These are phyloP conservation scores for Phytopythium helicoides DNA, from an alignment of 352 stramenopile species.

Conservation along the genomic window DNA sequence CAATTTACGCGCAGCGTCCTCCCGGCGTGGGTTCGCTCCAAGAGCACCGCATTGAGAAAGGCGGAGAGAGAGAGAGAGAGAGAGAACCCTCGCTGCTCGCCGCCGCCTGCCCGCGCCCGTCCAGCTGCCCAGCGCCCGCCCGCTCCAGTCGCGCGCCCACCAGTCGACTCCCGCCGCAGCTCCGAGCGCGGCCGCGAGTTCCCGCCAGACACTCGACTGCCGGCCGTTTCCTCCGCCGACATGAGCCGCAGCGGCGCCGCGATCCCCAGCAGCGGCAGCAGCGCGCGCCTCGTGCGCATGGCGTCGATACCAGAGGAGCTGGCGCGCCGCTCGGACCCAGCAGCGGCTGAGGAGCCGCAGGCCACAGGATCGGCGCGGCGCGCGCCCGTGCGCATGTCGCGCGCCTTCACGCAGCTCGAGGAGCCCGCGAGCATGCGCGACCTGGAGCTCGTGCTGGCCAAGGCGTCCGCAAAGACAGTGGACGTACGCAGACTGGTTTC, in stretches of 20 bases:
- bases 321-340: not conserved
- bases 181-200: too few relatives aligned
- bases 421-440: constrained; percentile 37
- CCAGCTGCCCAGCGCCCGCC: not conserved
- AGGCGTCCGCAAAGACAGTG: constrained; percentile 43
- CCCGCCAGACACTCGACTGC: too few relatives aligned
- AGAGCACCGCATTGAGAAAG: not conserved
- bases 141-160: too few relatives aligned
- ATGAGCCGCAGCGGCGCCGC: constrained; percentile 5
- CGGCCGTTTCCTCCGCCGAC: too few relatives aligned
- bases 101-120: not conserved
- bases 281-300: constrained; percentile 3
- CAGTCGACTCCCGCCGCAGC: too few relatives aligned
- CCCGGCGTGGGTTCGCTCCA: too few relatives aligned
- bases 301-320: constrained; percentile 9
- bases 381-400: constrained; percentile 26
- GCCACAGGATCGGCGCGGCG: not conserved
- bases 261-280: constrained; percentile 7
- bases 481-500: constrained; percentile 59
- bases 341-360: not conserved
- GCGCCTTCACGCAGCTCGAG: constrained; percentile 72
- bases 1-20: too few relatives aligned
- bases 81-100: constrained; percentile 2
- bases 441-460: constrained; percentile 16
- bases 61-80: not conserved